phyloP scores from a whole-genome alignment of 306 rosid genomes.

The Vachellia collinsii region DNA sequence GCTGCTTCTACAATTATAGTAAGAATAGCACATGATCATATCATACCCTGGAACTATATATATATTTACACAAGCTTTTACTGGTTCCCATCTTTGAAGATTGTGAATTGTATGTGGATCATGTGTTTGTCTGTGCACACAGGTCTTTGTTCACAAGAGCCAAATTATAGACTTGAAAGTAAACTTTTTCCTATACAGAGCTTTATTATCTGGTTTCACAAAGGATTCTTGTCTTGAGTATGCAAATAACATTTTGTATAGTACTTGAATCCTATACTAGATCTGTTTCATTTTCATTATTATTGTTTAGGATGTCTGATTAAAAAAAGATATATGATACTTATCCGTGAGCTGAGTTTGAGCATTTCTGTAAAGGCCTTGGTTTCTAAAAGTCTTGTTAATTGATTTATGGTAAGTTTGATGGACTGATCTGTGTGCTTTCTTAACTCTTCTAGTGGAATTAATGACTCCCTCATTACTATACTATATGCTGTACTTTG shows the following conservation, averaged over 20 bases:
- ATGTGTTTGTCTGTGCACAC: not conserved
- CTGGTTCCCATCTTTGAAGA: not conserved
- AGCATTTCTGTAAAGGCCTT: not conserved
- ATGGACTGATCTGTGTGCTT: slow-evolving; percentile 11
- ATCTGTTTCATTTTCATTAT: not conserved
- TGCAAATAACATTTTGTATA: too few relatives aligned
- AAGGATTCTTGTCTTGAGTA: not conserved
- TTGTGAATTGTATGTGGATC: not conserved
- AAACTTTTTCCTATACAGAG: not conserved
- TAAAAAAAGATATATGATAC: not conserved
- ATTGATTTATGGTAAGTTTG: slow-evolving; percentile 8
- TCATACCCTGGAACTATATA: not conserved
- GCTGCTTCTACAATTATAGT: not conserved
- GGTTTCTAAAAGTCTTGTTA: not conserved
- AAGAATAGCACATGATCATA: not conserved
- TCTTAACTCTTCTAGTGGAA: slow-evolving; percentile 3
- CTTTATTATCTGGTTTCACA: not conserved
- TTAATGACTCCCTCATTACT: not conserved
- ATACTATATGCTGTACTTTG: not conserved
- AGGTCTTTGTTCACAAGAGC: not conserved
- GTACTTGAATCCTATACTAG: not conserved
- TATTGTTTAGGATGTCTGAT: slow-evolving; percentile 3
- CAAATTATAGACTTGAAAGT: not conserved
- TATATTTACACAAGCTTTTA: not conserved
- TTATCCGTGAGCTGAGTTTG: too few relatives aligned